Evolutionary conservation across 1,284 basidiomycete species (phyloP).

Genomic region (Malassezia equina): DNA sequence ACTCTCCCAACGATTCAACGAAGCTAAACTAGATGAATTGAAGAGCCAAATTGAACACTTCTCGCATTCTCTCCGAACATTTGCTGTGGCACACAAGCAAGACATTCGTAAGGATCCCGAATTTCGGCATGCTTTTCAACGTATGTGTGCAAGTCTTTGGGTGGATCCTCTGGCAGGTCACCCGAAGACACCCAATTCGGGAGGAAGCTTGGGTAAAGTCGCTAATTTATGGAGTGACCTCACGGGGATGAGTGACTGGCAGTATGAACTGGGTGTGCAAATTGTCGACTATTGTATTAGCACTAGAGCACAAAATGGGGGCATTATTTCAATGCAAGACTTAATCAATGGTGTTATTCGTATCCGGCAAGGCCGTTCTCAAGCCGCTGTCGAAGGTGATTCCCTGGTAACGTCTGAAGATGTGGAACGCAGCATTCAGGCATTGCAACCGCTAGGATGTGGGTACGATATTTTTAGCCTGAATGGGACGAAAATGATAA

Average conservation of each 20-base stretch:
- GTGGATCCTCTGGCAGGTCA: constrained; percentile 70
- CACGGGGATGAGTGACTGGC: constrained; percentile 79
- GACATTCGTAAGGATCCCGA: constrained; percentile 73
- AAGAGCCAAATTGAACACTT: constrained; percentile 73
- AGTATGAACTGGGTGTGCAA: constrained; percentile 89
- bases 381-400: not conserved
- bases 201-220: constrained; percentile 52
- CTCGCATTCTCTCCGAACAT: constrained; percentile 65
- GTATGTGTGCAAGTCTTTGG: constrained; percentile 88
- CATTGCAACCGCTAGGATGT: constrained; percentile 72
- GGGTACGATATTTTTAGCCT: constrained; percentile 63
- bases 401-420: constrained; percentile 64
- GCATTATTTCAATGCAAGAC: constrained; percentile 78
- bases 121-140: constrained; percentile 84
- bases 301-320: constrained; percentile 77
- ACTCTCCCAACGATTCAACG: constrained; percentile 68
- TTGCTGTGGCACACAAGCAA: constrained; percentile 71
- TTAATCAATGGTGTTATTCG: constrained; percentile 66
- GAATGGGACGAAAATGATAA: constrained; percentile 46
- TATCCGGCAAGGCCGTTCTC: constrained; percentile 55
- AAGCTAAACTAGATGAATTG: constrained; percentile 66
- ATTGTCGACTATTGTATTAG: constrained; percentile 91
- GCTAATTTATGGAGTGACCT: constrained; percentile 75
- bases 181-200: constrained; percentile 5
- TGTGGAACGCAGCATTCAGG: constrained; percentile 71